Base-by-base conservation (phyloP, 768 basidiomycete species). In the Antrodiella citrinella region DNA sequence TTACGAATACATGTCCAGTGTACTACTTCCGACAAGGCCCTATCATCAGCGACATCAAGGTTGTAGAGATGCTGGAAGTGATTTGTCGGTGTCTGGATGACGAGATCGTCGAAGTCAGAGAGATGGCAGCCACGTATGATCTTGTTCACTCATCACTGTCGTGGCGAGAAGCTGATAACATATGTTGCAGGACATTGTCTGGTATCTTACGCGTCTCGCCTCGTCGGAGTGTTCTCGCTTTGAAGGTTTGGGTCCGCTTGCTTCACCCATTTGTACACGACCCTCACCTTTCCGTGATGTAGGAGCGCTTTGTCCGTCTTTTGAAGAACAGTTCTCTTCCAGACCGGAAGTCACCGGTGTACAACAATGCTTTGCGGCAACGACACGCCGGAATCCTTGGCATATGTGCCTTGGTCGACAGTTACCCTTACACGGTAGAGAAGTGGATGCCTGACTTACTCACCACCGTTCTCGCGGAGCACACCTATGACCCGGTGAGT, bases 401-500 rank as follows among this genome's bases (percentile, higher is more conserved):
- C n/a, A 82, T 94, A 41, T 91, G 90, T 56, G 91, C 95, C 4
- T 71, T 98, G 25, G 81, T 98, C 26, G 90, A 94, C 59, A 94
- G 92, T 51, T 95, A 88, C 64, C 95, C 95, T 0, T 96, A 96
- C 67, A 93, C 92, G 1, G 86, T 97, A 12, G 95, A 95, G 60
- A 81, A 83, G 54, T 98, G 93, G 86, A 84, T 95, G 78, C 90
- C 93, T 0, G 81, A 83, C 44, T 74, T 96, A 41, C 69, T 94
- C 54, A 84, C 87, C 35, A 82, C 78, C 52, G 76, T 88, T 18
- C 72, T 93, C 49, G 84, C 82, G 9, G 85, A 88, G 57, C 86
- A 91, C 63, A 84, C 86, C 1, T 88, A 92, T 53, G 90, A 93
- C 61, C 93, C 92, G 11, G 83, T 84, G 54, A 52, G 75, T 59